phyloP scores from a whole-genome alignment of 208 protist species.

The Herpetomonas tarakana region DNA sequence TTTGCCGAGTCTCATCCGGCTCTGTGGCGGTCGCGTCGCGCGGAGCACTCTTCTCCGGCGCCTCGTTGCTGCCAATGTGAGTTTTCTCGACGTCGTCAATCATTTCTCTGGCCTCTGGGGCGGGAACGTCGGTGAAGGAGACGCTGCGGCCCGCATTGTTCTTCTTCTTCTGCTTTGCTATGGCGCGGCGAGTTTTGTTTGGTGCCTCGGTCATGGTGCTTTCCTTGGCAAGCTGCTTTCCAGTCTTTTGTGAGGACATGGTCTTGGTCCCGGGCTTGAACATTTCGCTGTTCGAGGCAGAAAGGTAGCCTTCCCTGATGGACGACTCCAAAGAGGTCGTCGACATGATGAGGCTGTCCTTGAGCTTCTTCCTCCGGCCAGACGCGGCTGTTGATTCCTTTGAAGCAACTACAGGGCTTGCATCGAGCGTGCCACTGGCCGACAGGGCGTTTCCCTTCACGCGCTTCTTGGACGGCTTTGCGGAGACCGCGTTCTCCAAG shows the following conservation, averaged over 20 bases:
- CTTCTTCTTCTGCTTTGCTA: background rate
- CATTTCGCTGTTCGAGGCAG: constrained; percentile 22
- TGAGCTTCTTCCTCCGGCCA: constrained; percentile 22
- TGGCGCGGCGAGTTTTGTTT: constrained; percentile 18
- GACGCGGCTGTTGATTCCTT: constrained; percentile 13
- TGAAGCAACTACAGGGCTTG: background rate
- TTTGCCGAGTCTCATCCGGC: too few species aligned
- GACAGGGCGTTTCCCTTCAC: background rate
- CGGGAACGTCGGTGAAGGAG: constrained; percentile 30
- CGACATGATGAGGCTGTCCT: constrained; percentile 17
- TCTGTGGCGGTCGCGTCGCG: too few species aligned
- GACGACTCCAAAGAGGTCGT: background rate
- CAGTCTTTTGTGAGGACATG: constrained; percentile 11
- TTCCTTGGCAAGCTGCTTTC: constrained; percentile 23
- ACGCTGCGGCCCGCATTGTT: constrained; percentile 16
- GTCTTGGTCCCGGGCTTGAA: constrained; percentile 10
- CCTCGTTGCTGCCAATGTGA: background rate
- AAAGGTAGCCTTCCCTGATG: constrained; percentile 16
- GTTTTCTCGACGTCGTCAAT: constrained; percentile 19
- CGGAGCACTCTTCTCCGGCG: too few species aligned
- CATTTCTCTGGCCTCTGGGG: constrained; percentile 22
- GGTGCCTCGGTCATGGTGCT: constrained; percentile 26
- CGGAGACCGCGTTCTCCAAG: background rate
- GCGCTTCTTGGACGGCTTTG: background rate
- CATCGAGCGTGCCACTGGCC: background rate